Conservation (phyloP, 768 basidiomycete species). For the Hortiboletus campestris region DNA sequence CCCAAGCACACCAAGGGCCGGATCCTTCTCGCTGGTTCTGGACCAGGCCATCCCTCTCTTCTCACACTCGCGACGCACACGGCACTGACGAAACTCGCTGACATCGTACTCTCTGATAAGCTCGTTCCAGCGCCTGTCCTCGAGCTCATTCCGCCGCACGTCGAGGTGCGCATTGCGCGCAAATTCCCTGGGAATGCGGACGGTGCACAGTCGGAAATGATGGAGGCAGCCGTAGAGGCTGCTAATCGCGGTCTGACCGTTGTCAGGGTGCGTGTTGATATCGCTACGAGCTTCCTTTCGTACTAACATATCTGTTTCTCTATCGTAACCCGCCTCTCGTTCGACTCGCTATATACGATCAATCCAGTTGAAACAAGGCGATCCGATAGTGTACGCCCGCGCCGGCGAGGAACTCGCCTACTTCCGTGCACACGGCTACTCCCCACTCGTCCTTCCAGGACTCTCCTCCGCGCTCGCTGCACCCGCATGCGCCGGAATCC, state of each 20-base stretch:
- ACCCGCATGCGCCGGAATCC: constrained; percentile 86
- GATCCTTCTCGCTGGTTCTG: constrained; percentile 92
- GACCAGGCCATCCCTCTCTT: constrained; percentile 91
- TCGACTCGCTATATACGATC: background rate
- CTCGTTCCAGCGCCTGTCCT: constrained; percentile 90
- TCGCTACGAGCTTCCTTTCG: background rate
- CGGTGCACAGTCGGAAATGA: constrained; percentile 90
- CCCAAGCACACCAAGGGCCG: constrained; percentile 44
- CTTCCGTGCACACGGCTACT: constrained; percentile 84
- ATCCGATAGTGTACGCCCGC: constrained; percentile 92
- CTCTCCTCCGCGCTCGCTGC: constrained; percentile 88
- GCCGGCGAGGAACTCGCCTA: constrained; percentile 93
- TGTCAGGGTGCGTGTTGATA: constrained; percentile 61
- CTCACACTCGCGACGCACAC: constrained; percentile 85
- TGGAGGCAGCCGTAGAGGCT: constrained; percentile 85
- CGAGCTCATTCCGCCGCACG: constrained; percentile 69
- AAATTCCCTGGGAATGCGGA: constrained; percentile 99
- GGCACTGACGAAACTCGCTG: constrained; percentile 74
- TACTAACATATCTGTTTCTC: background rate
- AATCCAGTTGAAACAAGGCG: constrained; percentile 89
- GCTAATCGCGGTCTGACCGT: constrained; percentile 80
- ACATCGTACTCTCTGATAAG: constrained; percentile 93
- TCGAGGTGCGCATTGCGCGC: constrained; percentile 83
- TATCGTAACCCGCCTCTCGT: background rate
- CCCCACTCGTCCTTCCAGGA: constrained; percentile 84